These are phyloP conservation scores for Saccharomycopsis sp. DNA, from an alignment of 805 yeast genomes.

Conservation along the genomic window DNA sequence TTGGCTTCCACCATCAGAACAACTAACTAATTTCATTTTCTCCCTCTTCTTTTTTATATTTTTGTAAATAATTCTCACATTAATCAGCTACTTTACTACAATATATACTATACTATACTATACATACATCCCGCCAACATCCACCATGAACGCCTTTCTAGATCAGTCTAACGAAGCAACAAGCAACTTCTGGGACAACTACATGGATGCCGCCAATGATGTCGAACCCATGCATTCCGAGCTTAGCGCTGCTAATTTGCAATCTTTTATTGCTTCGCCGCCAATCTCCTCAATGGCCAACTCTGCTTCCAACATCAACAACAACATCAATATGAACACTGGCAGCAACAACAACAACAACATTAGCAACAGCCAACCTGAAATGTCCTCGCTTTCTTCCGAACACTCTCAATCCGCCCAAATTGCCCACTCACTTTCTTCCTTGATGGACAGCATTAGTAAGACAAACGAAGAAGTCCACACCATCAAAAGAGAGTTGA, in stretches of 20 bases:
- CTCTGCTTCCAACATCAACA: background rate
- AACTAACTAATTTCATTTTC: no score
- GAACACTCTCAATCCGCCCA: no score
- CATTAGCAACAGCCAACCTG: background rate
- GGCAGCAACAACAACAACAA: background rate
- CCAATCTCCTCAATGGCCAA: background rate
- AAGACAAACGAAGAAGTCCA: slow-evolving; percentile 15
- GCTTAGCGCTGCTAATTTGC: slow-evolving; percentile 16
- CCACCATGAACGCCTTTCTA: background rate
- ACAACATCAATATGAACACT: slow-evolving; percentile 2
- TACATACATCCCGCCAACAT: no score
- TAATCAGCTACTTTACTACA: no score
- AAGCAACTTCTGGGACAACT: slow-evolving; percentile 14
- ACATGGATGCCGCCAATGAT: background rate
- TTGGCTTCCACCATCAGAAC: no score
- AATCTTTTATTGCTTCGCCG: slow-evolving; percentile 5
- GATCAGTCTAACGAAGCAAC: slow-evolving; percentile 1
- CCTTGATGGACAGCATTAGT: slow-evolving; percentile 8
- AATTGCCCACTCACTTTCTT: slow-evolving; percentile 7
- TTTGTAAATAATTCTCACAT: no score
- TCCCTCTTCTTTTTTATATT: no score
- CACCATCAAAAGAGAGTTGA: slow-evolving; percentile 13
- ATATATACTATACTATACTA: no score
- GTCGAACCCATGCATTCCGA: slow-evolving; percentile 2
- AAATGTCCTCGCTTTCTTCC: background rate